Conservation (phyloP, 495 filamentous ascomycete species). For the Pseudevernia furfuracea region DNA sequence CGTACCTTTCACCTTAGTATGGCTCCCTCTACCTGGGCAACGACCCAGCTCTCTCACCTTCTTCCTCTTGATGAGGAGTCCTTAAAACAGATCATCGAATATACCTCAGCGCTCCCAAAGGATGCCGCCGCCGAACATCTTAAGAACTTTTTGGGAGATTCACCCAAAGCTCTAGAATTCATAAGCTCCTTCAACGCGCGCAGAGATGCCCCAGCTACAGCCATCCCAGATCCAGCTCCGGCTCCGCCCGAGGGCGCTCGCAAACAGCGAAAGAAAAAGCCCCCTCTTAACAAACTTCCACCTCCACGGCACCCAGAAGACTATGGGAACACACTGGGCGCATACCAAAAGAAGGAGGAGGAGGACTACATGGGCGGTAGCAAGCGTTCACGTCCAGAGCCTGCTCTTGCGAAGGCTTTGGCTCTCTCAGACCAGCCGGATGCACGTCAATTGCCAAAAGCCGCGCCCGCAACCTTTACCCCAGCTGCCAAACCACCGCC, state of each 20-base stretch:
- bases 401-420: conserved; percentile 28
- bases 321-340: conserved; percentile 47
- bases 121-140: conserved; percentile 73
- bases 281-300: conserved; percentile 51
- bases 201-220: conserved; percentile 38
- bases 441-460: conserved; percentile 33
- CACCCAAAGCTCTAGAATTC: conserved; percentile 77
- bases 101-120: conserved; percentile 64
- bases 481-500: conserved; percentile 50
- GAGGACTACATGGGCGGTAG: conserved; percentile 53
- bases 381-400: conserved; percentile 30
- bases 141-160: conserved; percentile 80
- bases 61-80: conserved; percentile 79
- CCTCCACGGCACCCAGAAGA: conserved; percentile 52
- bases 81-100: conserved; percentile 71
- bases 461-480: conserved; percentile 27
- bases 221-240: conserved; percentile 5
- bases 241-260: conserved; percentile 23
- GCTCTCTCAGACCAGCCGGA: conserved; percentile 36
- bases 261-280: conserved; percentile 53
- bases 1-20: background rate
- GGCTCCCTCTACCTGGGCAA: conserved; percentile 41
- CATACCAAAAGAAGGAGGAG: conserved; percentile 56
- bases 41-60: conserved; percentile 64
- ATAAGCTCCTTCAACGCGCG: conserved; percentile 83